phyloP scores from a whole-genome alignment of 257 asterid species.

The Nicotiana otophora region DNA sequence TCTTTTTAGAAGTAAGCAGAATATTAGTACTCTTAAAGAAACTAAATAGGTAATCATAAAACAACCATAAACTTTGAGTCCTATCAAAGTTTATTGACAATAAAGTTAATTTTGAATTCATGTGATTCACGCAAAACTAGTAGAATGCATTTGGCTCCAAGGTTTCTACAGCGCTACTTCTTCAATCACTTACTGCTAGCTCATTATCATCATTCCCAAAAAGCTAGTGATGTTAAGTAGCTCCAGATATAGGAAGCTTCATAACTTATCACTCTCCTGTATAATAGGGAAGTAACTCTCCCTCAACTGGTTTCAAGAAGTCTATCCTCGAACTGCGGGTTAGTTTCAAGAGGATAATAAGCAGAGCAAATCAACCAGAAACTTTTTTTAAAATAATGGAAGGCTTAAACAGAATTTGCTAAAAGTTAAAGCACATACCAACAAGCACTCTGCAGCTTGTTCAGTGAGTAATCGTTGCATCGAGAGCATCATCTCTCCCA shows the following conservation, averaged over 20 bases:
- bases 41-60: not conserved
- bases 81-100: not conserved
- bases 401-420: not conserved
- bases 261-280: not conserved
- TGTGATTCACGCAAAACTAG: not conserved
- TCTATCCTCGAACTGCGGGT: not conserved
- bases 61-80: not conserved
- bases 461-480: constrained; percentile 57
- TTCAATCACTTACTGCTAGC: not conserved
- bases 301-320: not conserved
- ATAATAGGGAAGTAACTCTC: not conserved
- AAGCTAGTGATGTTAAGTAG: not conserved
- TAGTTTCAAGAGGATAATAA: not conserved
- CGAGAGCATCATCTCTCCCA: constrained; percentile 64
- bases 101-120: not conserved
- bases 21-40: not conserved
- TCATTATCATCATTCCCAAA: not conserved
- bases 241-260: not conserved
- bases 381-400: not conserved
- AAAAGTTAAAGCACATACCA: constrained; percentile 45
- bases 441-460: constrained; percentile 65
- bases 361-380: not conserved
- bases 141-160: not conserved
- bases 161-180: not conserved
- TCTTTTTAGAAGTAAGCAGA: not conserved